Percentiles rank a stretch among this genome's conserved stretches.
These are phyloP conservation scores for Rhizopogon roseolus DNA, from an alignment of 768 basidiomycete genomes.

Conservation along the genomic window DNA sequence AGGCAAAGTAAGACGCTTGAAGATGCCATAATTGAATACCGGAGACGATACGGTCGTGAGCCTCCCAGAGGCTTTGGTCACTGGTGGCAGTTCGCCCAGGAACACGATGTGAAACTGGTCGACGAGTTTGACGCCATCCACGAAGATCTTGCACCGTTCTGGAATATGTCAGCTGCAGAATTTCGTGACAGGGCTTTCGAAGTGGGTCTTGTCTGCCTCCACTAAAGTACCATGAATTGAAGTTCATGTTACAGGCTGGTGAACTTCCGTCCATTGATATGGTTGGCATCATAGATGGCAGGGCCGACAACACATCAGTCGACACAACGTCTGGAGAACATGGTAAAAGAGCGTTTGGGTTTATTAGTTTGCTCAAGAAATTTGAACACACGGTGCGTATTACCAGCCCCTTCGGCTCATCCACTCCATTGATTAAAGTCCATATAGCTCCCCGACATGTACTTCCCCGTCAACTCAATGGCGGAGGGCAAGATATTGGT, in stretches of 20 bases:
- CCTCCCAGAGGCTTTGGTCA: slow-evolving; percentile 90
- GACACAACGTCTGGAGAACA: slow-evolving; percentile 37
- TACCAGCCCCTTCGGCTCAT: not conserved
- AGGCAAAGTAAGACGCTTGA: slow-evolving; percentile 77
- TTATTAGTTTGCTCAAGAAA: slow-evolving; percentile 70
- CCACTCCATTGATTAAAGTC: not conserved
- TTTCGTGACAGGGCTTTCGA: slow-evolving; percentile 57
- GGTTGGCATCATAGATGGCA: slow-evolving; percentile 48
- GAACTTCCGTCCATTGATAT: slow-evolving; percentile 80
- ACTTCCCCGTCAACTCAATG: slow-evolving; percentile 89
- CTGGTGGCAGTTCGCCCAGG: slow-evolving; percentile 81
- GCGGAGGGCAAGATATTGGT: slow-evolving; percentile 92
- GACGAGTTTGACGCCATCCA: slow-evolving; percentile 86
- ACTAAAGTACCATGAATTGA: not conserved
- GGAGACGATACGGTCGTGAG: slow-evolving; percentile 62
- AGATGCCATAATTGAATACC: slow-evolving; percentile 81
- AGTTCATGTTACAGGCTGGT: slow-evolving; percentile 47
- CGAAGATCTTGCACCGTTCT: slow-evolving; percentile 83
- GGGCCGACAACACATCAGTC: no score
- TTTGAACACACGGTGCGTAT: slow-evolving; percentile 58
- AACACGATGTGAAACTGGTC: slow-evolving; percentile 69
- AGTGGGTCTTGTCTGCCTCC: slow-evolving; percentile 33
- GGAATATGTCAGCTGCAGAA: slow-evolving; percentile 68
- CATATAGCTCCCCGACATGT: slow-evolving; percentile 82
- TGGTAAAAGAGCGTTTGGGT: slow-evolving; percentile 73